These are phyloP conservation scores for Russula griseocarnosa DNA, from an alignment of 768 basidiomycete genomes.

Conservation along the genomic window DNA sequence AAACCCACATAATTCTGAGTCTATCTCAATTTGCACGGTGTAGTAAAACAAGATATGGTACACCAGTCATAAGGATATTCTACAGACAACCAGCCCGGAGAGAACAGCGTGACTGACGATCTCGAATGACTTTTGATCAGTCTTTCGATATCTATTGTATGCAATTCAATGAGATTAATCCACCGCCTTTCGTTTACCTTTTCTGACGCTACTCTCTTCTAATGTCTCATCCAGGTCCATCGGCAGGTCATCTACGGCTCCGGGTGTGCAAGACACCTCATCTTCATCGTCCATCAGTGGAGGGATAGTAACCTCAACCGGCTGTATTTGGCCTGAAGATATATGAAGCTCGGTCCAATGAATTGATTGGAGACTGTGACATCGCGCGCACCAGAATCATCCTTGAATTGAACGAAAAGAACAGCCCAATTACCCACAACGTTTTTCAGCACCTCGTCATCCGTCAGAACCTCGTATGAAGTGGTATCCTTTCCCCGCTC, in stretches of 20 bases:
- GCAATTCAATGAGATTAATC: slow-evolving; percentile 23
- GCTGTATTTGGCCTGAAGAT: slow-evolving; percentile 48
- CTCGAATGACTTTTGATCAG: neutral
- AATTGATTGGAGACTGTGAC: neutral
- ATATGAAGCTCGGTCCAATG: neutral
- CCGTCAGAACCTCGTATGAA: slow-evolving; percentile 51
- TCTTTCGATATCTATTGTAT: neutral
- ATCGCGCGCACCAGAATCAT: slow-evolving; percentile 52
- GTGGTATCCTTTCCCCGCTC: slow-evolving; percentile 49
- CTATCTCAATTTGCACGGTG: neutral
- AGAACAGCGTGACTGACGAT: neutral
- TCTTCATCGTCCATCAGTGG: slow-evolving; percentile 61
- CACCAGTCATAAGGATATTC: neutral
- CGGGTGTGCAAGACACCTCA: slow-evolving; percentile 33
- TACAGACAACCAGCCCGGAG: neutral
- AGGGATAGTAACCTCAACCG: slow-evolving; percentile 57
- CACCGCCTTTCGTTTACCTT: slow-evolving; percentile 63
- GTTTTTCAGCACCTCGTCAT: slow-evolving; percentile 45
- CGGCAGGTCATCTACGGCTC: slow-evolving; percentile 8
- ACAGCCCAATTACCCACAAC: slow-evolving; percentile 61
- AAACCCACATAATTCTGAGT: neutral
- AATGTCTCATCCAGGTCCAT: slow-evolving; percentile 32
- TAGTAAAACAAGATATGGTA: neutral
- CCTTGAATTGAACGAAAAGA: slow-evolving; percentile 64
- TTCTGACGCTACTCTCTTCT: slow-evolving; percentile 40